Evolutionary conservation across 495 filamentous ascomycete species (phyloP).

Genomic region (Umbilicaria muhlenbergii): DNA sequence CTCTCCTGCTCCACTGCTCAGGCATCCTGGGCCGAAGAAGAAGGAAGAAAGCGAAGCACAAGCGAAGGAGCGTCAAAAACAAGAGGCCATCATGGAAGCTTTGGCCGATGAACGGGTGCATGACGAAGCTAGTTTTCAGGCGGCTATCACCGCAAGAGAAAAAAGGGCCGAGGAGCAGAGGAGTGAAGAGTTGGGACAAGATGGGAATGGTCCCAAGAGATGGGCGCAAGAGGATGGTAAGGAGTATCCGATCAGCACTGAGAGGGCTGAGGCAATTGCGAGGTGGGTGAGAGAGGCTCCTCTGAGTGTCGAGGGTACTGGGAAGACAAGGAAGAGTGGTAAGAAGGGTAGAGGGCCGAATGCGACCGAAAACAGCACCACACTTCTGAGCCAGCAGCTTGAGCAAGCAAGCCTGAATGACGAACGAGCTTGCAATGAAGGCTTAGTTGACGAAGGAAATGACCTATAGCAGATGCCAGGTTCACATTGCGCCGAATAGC

Average conservation of each 20-base stretch:
- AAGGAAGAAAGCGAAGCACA: constrained; percentile 32
- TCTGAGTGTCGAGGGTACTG: constrained; percentile 1
- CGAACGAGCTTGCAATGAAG: background rate
- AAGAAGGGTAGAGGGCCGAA: background rate
- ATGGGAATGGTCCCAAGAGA: constrained; percentile 27
- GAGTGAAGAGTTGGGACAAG: constrained; percentile 6
- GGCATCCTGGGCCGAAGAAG: constrained; percentile 16
- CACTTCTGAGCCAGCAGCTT: background rate
- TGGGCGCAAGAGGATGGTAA: constrained; percentile 50
- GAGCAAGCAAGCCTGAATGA: background rate
- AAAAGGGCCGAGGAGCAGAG: constrained; percentile 15
- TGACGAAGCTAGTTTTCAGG: constrained; percentile 46
- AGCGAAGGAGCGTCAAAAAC: constrained; percentile 38
- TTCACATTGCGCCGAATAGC: background rate
- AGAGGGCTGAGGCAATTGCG: constrained; percentile 48
- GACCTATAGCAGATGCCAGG: background rate
- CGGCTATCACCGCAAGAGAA: constrained; percentile 42
- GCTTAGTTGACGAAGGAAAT: background rate
- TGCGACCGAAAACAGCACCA: too few relatives aligned
- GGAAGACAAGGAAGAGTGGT: constrained; percentile 4
- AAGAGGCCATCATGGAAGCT: constrained; percentile 49
- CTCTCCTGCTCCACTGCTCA: constrained; percentile 46
- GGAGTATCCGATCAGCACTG: constrained; percentile 54
- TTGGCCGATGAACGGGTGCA: constrained; percentile 47
- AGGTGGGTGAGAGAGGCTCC: constrained; percentile 57